phyloP scores from a whole-genome alignment of 495 filamentous ascomycete species.

The Neurospora sp. region DNA sequence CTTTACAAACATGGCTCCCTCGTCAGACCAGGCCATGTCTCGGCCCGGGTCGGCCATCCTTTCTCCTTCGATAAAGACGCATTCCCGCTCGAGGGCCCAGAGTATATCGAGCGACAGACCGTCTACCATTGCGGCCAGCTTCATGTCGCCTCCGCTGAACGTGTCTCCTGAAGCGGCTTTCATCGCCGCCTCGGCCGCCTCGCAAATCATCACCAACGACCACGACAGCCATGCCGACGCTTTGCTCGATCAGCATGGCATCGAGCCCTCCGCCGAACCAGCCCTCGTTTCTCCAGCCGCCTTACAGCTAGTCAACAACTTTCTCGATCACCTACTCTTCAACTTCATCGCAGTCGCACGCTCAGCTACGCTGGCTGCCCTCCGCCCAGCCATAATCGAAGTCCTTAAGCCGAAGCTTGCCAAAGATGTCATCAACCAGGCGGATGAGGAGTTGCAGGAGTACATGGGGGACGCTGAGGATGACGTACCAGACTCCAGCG shows the following conservation, averaged over 20 bases:
- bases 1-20: conserved; percentile 10
- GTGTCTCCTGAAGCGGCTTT: conserved; percentile 75
- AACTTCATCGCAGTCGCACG: conserved; percentile 72
- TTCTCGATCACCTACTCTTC: conserved; percentile 88
- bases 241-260: conserved; percentile 53
- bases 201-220: conserved; percentile 83
- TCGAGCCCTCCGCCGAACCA: conserved; percentile 51
- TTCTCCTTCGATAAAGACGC: conserved; percentile 27
- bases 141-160: conserved; percentile 52
- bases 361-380: conserved; percentile 65
- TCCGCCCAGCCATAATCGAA: conserved; percentile 77
- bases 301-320: conserved; percentile 74
- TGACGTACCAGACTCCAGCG: conserved; percentile 42
- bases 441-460: conserved; percentile 83
- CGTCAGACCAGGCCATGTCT: conserved; percentile 30
- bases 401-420: conserved; percentile 84
- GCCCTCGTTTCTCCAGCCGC: conserved; percentile 70
- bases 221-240: conserved; percentile 62
- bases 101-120: conserved; percentile 48
- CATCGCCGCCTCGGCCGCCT: conserved; percentile 80
- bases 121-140: conserved; percentile 35
- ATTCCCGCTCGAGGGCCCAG: conserved; percentile 32
- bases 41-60: conserved; percentile 28
- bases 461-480: conserved; percentile 75
- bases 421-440: conserved; percentile 73